A percentile compares a stretch with the other conserved stretches of the same genome.
These are phyloP conservation scores for Mycena metata DNA, from an alignment of 768 basidiomycete genomes.

Conservation along the genomic window DNA sequence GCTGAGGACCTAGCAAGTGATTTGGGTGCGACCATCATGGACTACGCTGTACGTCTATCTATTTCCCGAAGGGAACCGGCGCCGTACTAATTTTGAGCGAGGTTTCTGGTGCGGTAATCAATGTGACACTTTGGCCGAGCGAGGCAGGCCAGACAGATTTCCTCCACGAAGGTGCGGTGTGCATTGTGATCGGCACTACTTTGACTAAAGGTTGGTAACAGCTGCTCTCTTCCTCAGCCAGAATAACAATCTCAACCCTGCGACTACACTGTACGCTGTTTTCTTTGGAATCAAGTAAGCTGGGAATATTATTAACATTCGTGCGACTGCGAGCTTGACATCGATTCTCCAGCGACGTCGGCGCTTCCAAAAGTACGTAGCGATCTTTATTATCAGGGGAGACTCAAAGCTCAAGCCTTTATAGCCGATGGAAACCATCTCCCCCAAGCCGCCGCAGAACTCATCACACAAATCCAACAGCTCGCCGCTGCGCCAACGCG, in stretches of 20 bases:
- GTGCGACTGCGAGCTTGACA: too few species aligned
- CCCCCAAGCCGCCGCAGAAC: constrained; percentile 37
- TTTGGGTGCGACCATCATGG: too few species aligned
- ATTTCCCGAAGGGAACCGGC: too few species aligned
- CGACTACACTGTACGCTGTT: background rate
- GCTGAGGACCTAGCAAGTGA: background rate
- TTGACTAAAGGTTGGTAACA: too few species aligned
- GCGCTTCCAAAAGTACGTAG: background rate
- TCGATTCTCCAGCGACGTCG: background rate
- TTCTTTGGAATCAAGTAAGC: constrained; percentile 2
- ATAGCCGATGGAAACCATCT: constrained; percentile 63
- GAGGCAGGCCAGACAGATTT: too few species aligned
- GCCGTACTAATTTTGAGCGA: too few species aligned
- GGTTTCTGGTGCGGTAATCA: too few species aligned
- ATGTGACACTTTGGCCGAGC: too few species aligned
- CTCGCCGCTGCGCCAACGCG: constrained; percentile 65
- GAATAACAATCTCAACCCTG: background rate
- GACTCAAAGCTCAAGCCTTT: background rate
- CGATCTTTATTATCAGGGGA: background rate
- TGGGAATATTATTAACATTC: too few species aligned
- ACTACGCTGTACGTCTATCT: too few species aligned
- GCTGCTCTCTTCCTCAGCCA: background rate
- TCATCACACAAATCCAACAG: constrained; percentile 59
- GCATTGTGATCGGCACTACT: too few species aligned
- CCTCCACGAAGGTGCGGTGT: too few species aligned